phyloP scores from a whole-genome alignment of 371 early-diverging fungal species.

The Blakeslea trispora region DNA sequence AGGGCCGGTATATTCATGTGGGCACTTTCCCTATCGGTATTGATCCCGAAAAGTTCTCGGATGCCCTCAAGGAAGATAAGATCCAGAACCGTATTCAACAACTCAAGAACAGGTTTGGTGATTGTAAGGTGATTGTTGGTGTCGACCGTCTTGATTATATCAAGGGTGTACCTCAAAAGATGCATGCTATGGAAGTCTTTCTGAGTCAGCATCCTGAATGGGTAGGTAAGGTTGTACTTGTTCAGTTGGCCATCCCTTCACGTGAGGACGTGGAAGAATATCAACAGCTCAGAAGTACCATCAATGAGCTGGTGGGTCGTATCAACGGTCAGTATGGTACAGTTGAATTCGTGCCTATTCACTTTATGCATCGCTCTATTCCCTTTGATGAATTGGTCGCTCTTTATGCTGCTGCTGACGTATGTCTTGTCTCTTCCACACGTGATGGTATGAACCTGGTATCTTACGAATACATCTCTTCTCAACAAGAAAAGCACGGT shows the following conservation, averaged over 20 bases:
- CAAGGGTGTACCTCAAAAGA: conserved; percentile 99
- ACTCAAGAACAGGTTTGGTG: conserved; percentile 86
- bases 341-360: conserved; percentile 97
- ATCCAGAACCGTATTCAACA: conserved; percentile 77
- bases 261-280: conserved; percentile 98
- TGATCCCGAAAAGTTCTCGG: conserved; percentile 93
- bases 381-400: conserved; percentile 95
- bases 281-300: conserved; percentile 84
- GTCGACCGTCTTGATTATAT: conserved; percentile 99
- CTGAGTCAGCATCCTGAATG: conserved; percentile 91
- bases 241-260: conserved; percentile 98
- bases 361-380: conserved; percentile 97
- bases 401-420: conserved; percentile 95
- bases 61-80: conserved; percentile 70
- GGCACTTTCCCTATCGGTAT: conserved; percentile 99
- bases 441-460: conserved; percentile 99
- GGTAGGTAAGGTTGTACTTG: conserved; percentile 91
- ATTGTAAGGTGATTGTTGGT: conserved; percentile 93
- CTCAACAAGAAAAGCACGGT: conserved; percentile 93
- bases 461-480: conserved; percentile 97
- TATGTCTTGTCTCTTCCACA: conserved; percentile 96
- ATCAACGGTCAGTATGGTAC: conserved; percentile 95
- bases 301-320: conserved; percentile 95
- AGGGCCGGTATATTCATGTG: conserved; percentile 87
- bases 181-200: conserved; percentile 96